Base-by-base conservation (phyloP, 768 basidiomycete species). In the Boletus sp. region DNA sequence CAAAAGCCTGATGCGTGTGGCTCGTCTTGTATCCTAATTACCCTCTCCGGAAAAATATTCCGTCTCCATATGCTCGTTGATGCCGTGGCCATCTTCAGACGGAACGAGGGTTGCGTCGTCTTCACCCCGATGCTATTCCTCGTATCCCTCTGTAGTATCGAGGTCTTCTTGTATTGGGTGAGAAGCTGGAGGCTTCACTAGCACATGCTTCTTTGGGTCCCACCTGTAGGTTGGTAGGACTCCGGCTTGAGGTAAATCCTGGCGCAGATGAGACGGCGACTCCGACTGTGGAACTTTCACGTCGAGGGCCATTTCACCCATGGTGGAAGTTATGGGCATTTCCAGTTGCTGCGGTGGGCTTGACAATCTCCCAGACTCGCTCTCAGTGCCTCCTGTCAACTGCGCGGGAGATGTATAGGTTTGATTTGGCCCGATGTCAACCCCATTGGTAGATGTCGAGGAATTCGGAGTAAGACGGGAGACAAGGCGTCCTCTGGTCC, bases 101-200 rank as follows among this genome's bases (percentile, higher is more conserved):
- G 53, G 35, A 19, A 60, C 64, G 13, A 60, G 40, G 0, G 61
- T 66, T 5, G 10, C 38, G 25, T 65, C 62, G 7, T 66, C 64
- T 40, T 44, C 56, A 23, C 21, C 35, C 14, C 52, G 42, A 35
- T 23, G 34, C 15, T 34, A 45, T 5, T 45, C 57, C 27, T 32
- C 42, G 3, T 19, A 41, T 23, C 30, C 50, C 17, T 43, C 44
- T 29, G n/a, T 17, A 3, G 11, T 29, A 5, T 5, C 25, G 9
- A 13, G 2, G 7, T 34, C 29, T 49, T 21, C 44, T 29, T 11
- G 43, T 17, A n/a, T 38, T 7, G 5, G 5, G 15, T 25, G 5
- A 30, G 32, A 6, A 29, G n/a, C 6, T 3, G 41, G 27, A 14
- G 60, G 3, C 32, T 5, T 54, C 2, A 50, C 32, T 5, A 65